Base-by-base conservation (phyloP, 306 rosid species). In the Prunus campanulata region DNA sequence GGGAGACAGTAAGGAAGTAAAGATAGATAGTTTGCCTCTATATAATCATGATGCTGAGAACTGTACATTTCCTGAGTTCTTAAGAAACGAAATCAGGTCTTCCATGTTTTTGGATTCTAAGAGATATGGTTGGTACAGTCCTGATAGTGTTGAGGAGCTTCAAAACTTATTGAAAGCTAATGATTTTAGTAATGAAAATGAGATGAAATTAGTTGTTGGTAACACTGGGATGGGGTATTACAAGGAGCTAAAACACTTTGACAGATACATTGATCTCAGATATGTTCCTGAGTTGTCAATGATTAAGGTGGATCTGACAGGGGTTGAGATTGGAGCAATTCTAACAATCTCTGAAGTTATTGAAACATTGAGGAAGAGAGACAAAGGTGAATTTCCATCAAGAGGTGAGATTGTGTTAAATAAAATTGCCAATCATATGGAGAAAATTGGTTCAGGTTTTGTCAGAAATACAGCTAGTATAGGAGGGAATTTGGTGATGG, bases 401-500 rank as follows among this genome's bases (percentile, higher is more conserved):
- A 85, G 84, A 78, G 86, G 75, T 66, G 85, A 32, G 66, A 54
- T 80, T 74, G 82, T 89, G 74, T 85, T 86, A 29, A 68, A 76
- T 19, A 89, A 80, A 77, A 75, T 95, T 77, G 80, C 96, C 22
- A 80, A 79, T 42, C 97, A 95, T 75, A 81, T 95, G 97, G 88
- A 72, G 80, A 90, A 90, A 88, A 82, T 95, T 76, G 97, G 97
- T 55, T 60, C 97, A 0, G 82, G 83, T 25, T 90, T 89, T 71
- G 71, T 95, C 56, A 80, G 95, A 54, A 95, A 89, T 61, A 87
- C 95, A 2, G 98, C 89, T 10, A 95, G 96, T 75, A 50, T 92
- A 2, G 97, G 97, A 50, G 97, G 98, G 20, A 95, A 95, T 88
- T 78, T 95, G 83, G 88, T 95, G 72, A 90, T 92, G 93, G 97